These are phyloP conservation scores for Rhinocladiella similis DNA, from an alignment of 2,329 filamentous ascomycete genomes.

Conservation along the genomic window DNA sequence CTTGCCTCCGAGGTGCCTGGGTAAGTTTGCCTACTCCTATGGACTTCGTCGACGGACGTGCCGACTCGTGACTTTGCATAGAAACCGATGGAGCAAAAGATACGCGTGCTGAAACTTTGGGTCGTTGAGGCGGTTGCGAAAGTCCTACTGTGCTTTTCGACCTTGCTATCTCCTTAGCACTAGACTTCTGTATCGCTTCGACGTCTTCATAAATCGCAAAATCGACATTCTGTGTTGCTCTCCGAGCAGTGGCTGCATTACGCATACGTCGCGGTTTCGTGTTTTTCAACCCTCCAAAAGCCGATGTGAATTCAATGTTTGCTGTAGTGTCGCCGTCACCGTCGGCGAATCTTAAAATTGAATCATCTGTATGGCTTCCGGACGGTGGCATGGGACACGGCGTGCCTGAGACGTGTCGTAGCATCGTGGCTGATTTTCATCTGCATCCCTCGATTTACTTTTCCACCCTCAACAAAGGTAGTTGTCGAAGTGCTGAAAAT, in stretches of 20 bases:
- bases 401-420: slow-evolving; percentile 6
- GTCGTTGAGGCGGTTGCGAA: slow-evolving; percentile 42
- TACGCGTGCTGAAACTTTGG: slow-evolving; percentile 27
- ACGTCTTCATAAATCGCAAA: slow-evolving; percentile 44
- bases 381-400: slow-evolving; percentile 17
- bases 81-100: background rate
- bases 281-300: slow-evolving; percentile 33
- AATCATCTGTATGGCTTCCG: background rate
- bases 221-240: slow-evolving; percentile 28
- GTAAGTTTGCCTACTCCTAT: slow-evolving; percentile 3
- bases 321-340: slow-evolving; percentile 40
- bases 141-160: slow-evolving; percentile 9
- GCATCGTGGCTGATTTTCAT: slow-evolving; percentile 2
- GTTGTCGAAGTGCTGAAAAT: too few species aligned
- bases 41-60: background rate
- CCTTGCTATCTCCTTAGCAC: slow-evolving; percentile 12
- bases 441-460: too few species aligned
- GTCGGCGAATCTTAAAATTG: slow-evolving; percentile 6
- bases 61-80: background rate
- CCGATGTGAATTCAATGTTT: slow-evolving; percentile 43
- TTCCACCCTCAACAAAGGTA: too few species aligned
- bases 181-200: slow-evolving; percentile 15
- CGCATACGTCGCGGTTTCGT: slow-evolving; percentile 31
- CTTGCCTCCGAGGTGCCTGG: slow-evolving; percentile 12
- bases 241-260: slow-evolving; percentile 30